These are phyloP conservation scores for Euptelea pleiosperma DNA, from an alignment of 164 flowering plant species.

Conservation along the genomic window DNA sequence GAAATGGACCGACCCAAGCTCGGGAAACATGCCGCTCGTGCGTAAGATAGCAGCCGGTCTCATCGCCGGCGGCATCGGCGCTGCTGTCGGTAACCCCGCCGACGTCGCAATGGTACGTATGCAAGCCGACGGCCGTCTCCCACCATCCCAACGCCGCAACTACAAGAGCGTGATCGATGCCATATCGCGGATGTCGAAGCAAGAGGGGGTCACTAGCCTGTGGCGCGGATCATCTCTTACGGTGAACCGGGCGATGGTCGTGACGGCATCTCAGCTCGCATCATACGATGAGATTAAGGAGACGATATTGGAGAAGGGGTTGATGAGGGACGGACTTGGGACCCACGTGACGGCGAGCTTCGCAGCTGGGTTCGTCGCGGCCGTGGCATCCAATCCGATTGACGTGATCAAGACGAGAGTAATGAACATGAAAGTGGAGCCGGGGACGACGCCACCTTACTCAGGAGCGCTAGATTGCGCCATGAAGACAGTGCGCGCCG, in stretches of 20 bases:
- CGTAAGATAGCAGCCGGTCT: slow-evolving; percentile 66
- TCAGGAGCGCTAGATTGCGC: slow-evolving; percentile 81
- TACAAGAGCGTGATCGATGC: slow-evolving; percentile 80
- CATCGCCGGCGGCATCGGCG: slow-evolving; percentile 78
- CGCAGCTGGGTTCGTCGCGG: slow-evolving; percentile 83
- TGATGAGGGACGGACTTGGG: slow-evolving; percentile 74
- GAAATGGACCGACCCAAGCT: slow-evolving; percentile 65
- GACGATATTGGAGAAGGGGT: slow-evolving; percentile 42
- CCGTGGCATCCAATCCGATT: slow-evolving; percentile 81
- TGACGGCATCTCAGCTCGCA: slow-evolving; percentile 90
- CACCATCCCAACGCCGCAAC: slow-evolving; percentile 63
- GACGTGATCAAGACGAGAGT: slow-evolving; percentile 89
- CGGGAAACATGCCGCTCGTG: slow-evolving; percentile 49
- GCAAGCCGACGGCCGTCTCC: slow-evolving; percentile 95
- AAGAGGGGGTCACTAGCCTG: slow-evolving; percentile 64
- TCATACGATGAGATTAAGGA: slow-evolving; percentile 89
- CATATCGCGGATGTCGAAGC: slow-evolving; percentile 48
- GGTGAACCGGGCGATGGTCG: slow-evolving; percentile 89
- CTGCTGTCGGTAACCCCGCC: slow-evolving; percentile 92
- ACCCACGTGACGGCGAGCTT: slow-evolving; percentile 87
- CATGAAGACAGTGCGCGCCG: slow-evolving; percentile 61
- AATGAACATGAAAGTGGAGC: slow-evolving; percentile 88
- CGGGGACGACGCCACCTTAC: slow-evolving; percentile 62
- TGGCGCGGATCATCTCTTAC: slow-evolving; percentile 93
- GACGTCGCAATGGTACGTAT: slow-evolving; percentile 95